Base-by-base conservation (phyloP, 345 rosid species). In the Aquilaria sinensis region DNA sequence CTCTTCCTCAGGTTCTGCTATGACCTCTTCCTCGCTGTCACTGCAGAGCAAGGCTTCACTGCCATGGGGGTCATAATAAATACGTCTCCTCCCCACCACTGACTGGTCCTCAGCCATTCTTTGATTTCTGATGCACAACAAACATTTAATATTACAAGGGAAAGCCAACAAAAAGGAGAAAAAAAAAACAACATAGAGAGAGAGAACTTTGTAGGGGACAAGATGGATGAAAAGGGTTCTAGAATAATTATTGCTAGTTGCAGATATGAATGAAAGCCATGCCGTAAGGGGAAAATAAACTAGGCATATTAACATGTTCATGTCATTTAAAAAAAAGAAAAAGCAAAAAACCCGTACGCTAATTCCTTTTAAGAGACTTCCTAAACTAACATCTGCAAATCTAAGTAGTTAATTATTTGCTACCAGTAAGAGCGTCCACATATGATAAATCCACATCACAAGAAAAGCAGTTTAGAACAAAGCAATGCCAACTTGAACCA, bases 31-130 rank as follows among this genome's bases (percentile, higher is more conserved):
- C 75, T 94, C 99, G 41, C 99, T 94, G 63, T 94, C 99, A 65
- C 96, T 90, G 64, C 99, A 90, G 62, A 94, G 79, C 50, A 94
- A 80, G 50, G 99, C 94, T 80, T 94, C 99, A 62, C 88, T 88
- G 60, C 96, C 97, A 81, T 85, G 88, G 74, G 84, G 85, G 57
- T 88, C 97, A 75, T 94, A 94, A 78, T 94, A 94, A 58, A 94
- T 94, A 70, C 89, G 97, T 78, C 97, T 86, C 71, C 99, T 83
- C 66, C 99, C 99, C 80, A 90, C 96, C 68, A 94, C 96, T 57
- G 99, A 88, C 72, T 94, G 99, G 72, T 90, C 99, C 70, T 94
- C 97, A 34, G 95, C 89, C 99, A 94, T 94, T 81, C 96, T 86
- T 81, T 88, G 99, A 79, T 94, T 94, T 77, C 99, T 94, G 90